Conservation (phyloP, 371 early-diverging fungal genomes). For the Neoconidiobolus thromboides region DNA sequence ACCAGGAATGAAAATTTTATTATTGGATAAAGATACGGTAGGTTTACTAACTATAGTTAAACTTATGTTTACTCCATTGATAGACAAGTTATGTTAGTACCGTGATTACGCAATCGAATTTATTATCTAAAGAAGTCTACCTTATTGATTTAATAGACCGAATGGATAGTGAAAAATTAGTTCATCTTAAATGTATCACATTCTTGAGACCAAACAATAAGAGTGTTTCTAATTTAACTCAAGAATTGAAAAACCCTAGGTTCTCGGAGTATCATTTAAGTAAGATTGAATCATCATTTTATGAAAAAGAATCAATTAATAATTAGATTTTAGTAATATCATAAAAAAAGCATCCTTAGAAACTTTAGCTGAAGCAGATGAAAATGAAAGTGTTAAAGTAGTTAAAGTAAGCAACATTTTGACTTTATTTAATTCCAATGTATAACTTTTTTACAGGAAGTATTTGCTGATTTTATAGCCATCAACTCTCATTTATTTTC, state of each 20-base stretch:
- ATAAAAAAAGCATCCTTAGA: constrained; percentile 76
- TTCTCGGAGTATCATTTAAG: constrained; percentile 90
- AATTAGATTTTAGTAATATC: constrained; percentile 70
- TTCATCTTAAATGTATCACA: constrained; percentile 81
- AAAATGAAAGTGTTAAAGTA: constrained; percentile 80
- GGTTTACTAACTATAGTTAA: constrained; percentile 1
- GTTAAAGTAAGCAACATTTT: constrained; percentile 38
- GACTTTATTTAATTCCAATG: neutral
- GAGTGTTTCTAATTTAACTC: constrained; percentile 59
- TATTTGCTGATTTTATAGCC: constrained; percentile 79
- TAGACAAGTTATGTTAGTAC: constrained; percentile 83
- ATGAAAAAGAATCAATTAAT: neutral
- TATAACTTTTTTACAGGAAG: constrained; percentile 33
- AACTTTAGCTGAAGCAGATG: constrained; percentile 85
- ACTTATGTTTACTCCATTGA: constrained; percentile 1
- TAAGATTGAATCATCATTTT: constrained; percentile 14
- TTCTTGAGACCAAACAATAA: constrained; percentile 75
- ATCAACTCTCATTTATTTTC: constrained; percentile 67
- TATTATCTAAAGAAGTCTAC: constrained; percentile 80
- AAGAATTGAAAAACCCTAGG: constrained; percentile 74
- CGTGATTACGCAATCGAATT: constrained; percentile 72
- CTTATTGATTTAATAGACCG: constrained; percentile 86
- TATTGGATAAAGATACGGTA: constrained; percentile 87
- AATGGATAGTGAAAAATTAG: constrained; percentile 64
- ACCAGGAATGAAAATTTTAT: constrained; percentile 87